Conservation (phyloP, 163 green algal genomes). For the Chloromonas sp. region DNA sequence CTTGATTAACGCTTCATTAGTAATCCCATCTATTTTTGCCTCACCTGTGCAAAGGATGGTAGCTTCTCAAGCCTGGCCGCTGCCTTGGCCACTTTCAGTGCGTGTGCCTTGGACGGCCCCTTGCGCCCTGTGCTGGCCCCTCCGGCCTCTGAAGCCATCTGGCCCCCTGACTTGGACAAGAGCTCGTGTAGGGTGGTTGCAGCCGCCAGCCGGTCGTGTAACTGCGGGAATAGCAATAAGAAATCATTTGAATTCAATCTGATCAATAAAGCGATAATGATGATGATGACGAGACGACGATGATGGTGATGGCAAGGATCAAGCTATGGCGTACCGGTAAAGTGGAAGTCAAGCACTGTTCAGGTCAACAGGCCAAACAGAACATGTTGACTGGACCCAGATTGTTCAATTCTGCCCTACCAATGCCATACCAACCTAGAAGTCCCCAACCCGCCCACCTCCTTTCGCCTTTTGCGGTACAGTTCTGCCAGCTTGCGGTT, state of each 20-base stretch:
- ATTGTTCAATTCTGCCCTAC: neutral
- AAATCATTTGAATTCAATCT: neutral
- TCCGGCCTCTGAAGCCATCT: slow-evolving; percentile 8
- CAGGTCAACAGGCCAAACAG: neutral
- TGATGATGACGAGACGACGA: too few species aligned
- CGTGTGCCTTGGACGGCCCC: neutral
- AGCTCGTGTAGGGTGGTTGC: slow-evolving; percentile 3
- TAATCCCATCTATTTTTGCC: neutral
- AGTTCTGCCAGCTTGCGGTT: slow-evolving; percentile 28
- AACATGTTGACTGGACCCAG: neutral
- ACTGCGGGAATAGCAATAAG: neutral
- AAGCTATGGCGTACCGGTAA: neutral
- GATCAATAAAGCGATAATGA: neutral
- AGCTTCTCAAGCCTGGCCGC: slow-evolving; percentile 20
- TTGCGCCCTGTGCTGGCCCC: neutral
- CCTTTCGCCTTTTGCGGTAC: slow-evolving; percentile 38
- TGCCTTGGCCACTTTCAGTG: slow-evolving; percentile 9
- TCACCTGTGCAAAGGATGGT: neutral
- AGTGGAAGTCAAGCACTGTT: neutral
- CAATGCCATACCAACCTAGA: neutral
- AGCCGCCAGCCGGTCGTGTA: slow-evolving; percentile 18
- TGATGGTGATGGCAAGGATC: neutral
- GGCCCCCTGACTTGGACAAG: slow-evolving; percentile 1
- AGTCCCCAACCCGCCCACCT: slow-evolving; percentile 13
- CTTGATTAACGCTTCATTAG: too few species aligned